Conservation (phyloP, 805 yeast genomes). For the Cyberlindnera bimundalis region DNA sequence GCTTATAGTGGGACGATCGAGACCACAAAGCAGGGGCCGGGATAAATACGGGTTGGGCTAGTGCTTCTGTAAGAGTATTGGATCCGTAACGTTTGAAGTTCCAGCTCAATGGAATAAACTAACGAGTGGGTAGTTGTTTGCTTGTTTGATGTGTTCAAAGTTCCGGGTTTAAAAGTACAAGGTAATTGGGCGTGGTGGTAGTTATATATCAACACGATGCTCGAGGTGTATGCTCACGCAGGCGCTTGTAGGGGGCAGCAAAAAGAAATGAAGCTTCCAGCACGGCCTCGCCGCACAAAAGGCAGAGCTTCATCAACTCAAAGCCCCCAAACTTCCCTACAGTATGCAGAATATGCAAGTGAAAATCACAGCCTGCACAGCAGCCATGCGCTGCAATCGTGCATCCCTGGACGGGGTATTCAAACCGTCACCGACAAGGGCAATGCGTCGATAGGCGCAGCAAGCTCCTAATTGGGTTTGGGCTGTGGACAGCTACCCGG, state of each 20-base stretch:
- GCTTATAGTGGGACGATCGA: slow-evolving; percentile 1
- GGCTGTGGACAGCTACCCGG: no score
- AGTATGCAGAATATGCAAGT: slow-evolving; percentile 10
- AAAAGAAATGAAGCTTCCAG: slow-evolving; percentile 7
- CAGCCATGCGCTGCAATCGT: slow-evolving; percentile 1
- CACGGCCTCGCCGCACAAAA: slow-evolving; percentile 4
- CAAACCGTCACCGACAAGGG: neutral
- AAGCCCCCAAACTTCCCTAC: slow-evolving; percentile 7
- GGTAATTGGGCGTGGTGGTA: slow-evolving; percentile 1
- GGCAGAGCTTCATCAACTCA: slow-evolving; percentile 4
- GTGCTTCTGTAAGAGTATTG: no score
- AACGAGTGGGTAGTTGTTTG: no score
- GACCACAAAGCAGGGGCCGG: no score
- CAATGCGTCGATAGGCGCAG: no score
- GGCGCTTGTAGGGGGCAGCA: slow-evolving; percentile 8
- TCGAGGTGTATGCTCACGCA: slow-evolving; percentile 5
- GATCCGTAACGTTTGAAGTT: no score
- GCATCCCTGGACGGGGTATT: neutral
- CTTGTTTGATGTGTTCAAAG: no score
- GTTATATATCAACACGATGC: slow-evolving; percentile 11
- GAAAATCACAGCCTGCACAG: slow-evolving; percentile 10
- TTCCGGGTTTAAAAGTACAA: no score
- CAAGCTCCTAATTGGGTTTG: no score
- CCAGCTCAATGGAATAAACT: no score
- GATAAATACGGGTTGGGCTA: no score